Conservation (phyloP, 148 eudicot genomes). For the Fallopia convolvulus region DNA sequence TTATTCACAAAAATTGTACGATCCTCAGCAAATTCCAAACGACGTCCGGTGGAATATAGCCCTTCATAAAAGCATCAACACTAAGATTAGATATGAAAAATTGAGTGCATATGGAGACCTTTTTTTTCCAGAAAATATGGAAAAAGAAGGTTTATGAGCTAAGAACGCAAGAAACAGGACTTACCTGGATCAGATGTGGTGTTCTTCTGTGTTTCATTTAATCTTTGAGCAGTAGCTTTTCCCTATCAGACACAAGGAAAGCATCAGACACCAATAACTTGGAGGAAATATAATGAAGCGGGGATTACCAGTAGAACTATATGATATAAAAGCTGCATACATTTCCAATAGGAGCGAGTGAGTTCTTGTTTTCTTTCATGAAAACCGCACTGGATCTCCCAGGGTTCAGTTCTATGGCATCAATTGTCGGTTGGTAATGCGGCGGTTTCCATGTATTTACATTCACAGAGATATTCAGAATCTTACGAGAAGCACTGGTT, state of each 20-base stretch:
- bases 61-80: conserved; percentile 29
- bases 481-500: conserved; percentile 24
- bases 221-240: conserved; percentile 28
- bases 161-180: conserved; percentile 13
- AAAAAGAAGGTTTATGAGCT: background rate
- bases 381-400: conserved; percentile 25
- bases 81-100: background rate
- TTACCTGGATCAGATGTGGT: conserved; percentile 37
- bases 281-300: background rate
- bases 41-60: conserved; percentile 44
- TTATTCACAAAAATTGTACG: conserved; percentile 87
- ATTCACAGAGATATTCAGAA: conserved; percentile 53
- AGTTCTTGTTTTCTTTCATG: conserved; percentile 39
- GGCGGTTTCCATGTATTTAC: conserved; percentile 71
- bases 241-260: conserved; percentile 26
- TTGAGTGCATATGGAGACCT: background rate
- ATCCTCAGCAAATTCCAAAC: conserved; percentile 78
- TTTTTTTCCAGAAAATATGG: background rate
- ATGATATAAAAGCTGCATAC: conserved; percentile 32
- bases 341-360: conserved; percentile 40
- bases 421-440: conserved; percentile 39
- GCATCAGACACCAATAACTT: background rate
- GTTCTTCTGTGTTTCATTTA: conserved; percentile 35
- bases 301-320: background rate
- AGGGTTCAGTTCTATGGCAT: conserved; percentile 26